These are phyloP conservation scores for Penicillium coprophilum DNA, from an alignment of 495 filamentous ascomycete genomes.

Conservation along the genomic window DNA sequence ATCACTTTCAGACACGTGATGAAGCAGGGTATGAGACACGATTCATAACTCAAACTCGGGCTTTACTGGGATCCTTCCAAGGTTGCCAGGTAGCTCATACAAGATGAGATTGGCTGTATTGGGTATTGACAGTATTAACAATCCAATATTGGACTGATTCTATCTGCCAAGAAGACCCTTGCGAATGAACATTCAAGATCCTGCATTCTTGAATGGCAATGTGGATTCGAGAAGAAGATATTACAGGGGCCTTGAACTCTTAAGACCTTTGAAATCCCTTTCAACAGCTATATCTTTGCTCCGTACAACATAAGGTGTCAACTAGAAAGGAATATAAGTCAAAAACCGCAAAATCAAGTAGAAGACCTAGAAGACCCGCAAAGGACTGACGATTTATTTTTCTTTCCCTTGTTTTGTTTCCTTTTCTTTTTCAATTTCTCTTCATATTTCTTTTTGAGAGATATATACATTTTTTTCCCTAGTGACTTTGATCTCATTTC, in stretches of 20 bases:
- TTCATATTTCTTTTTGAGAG: neutral
- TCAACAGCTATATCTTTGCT: neutral
- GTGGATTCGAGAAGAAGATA: neutral
- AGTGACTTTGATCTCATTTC: constrained; percentile 19
- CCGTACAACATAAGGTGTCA: neutral
- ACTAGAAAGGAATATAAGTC: neutral
- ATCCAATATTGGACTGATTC: constrained; percentile 1
- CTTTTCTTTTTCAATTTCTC: constrained; percentile 14
- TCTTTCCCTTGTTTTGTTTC: constrained; percentile 11
- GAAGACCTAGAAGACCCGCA: constrained; percentile 1
- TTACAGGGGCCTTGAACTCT: neutral
- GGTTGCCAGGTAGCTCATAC: neutral
- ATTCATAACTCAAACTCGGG: neutral
- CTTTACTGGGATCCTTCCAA: neutral
- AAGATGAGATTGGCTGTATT: neutral
- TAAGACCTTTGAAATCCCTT: neutral
- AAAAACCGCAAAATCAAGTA: neutral
- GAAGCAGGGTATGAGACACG: neutral
- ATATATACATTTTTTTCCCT: neutral
- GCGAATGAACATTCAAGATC: constrained; percentile 12
- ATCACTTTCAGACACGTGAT: neutral
- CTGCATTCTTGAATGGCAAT: neutral
- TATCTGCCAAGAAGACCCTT: constrained; percentile 16
- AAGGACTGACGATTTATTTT: constrained; percentile 10
- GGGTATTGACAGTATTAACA: neutral